A percentile compares a stretch with the other conserved stretches of the same genome.
Conservation (phyloP, 805 yeast species). For the Wickerhamiella kazuoi region DNA sequence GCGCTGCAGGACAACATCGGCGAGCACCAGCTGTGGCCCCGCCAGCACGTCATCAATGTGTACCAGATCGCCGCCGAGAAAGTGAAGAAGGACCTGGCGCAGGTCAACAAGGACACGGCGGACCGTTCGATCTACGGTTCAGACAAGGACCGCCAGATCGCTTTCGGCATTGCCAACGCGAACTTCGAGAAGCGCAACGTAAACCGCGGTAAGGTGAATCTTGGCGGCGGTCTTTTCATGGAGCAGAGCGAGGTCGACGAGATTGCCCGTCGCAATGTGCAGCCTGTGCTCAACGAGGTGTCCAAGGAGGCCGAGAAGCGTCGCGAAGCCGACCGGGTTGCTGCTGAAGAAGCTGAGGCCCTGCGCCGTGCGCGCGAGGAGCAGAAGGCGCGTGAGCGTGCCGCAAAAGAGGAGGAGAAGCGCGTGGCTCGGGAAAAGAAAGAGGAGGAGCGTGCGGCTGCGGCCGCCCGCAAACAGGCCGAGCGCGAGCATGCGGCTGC, state of each 20-base stretch:
- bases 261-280: conserved; percentile 63
- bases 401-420: conserved; percentile 7
- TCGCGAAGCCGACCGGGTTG: conserved; percentile 37
- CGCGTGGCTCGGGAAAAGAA: conserved; percentile 24
- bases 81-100: conserved; percentile 19
- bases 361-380: conserved; percentile 24
- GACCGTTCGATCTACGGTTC: conserved; percentile 26
- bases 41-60: conserved; percentile 15
- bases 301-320: conserved; percentile 51
- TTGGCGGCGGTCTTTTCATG: conserved; percentile 81
- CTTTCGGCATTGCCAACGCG: conserved; percentile 59
- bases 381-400: conserved; percentile 19
- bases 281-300: conserved; percentile 67
- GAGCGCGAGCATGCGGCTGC: conserved; percentile 5
- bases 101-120: conserved; percentile 27
- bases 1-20: conserved; percentile 12
- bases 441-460: conserved; percentile 20
- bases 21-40: conserved; percentile 14
- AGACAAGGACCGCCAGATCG: conserved; percentile 49
- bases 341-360: conserved; percentile 22
- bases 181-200: conserved; percentile 41
- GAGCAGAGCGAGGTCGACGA: conserved; percentile 56
- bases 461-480: conserved; percentile 10
- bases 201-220: conserved; percentile 38
- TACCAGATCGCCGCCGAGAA: conserved; percentile 16